These are phyloP conservation scores for Nakazawaea pomicola DNA, from an alignment of 805 yeast genomes.

Conservation along the genomic window DNA sequence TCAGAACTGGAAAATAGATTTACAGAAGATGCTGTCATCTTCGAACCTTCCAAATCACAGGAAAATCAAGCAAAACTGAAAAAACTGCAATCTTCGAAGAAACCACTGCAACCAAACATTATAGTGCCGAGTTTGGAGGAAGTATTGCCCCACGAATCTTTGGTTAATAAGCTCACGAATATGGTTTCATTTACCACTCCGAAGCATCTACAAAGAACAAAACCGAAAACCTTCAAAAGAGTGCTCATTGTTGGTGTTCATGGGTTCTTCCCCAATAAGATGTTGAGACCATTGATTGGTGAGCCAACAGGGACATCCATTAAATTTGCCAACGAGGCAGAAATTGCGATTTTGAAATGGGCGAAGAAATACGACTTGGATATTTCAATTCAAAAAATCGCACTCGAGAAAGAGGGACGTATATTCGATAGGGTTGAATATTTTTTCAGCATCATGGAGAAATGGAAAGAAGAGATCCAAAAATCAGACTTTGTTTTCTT, in stretches of 20 bases:
- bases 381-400: slow-evolving; percentile 77
- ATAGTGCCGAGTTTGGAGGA: slow-evolving; percentile 25
- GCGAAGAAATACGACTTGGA: slow-evolving; percentile 40
- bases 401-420: slow-evolving; percentile 90
- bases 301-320: slow-evolving; percentile 96
- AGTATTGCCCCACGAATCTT: slow-evolving; percentile 20
- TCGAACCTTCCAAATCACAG: slow-evolving; percentile 17
- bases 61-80: slow-evolving; percentile 14
- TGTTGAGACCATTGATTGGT: slow-evolving; percentile 83
- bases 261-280: slow-evolving; percentile 89
- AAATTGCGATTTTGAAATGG: slow-evolving; percentile 67
- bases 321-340: slow-evolving; percentile 89
- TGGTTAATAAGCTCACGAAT: slow-evolving; percentile 7
- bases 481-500: slow-evolving; percentile 81
- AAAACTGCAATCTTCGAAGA: slow-evolving; percentile 1
- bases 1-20: not conserved
- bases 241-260: slow-evolving; percentile 89
- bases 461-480: slow-evolving; percentile 45
- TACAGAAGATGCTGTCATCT: slow-evolving; percentile 19
- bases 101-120: slow-evolving; percentile 16
- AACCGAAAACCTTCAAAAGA: slow-evolving; percentile 34
- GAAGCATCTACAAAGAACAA: slow-evolving; percentile 10
- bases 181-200: slow-evolving; percentile 1
- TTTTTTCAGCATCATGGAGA: slow-evolving; percentile 65
- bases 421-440: slow-evolving; percentile 81